A percentile compares a stretch with the other conserved stretches of the same genome.
Evolutionary conservation across 352 stramenopile genomes (phyloP).

Genomic region (Globisporangium acanthophoron): DNA sequence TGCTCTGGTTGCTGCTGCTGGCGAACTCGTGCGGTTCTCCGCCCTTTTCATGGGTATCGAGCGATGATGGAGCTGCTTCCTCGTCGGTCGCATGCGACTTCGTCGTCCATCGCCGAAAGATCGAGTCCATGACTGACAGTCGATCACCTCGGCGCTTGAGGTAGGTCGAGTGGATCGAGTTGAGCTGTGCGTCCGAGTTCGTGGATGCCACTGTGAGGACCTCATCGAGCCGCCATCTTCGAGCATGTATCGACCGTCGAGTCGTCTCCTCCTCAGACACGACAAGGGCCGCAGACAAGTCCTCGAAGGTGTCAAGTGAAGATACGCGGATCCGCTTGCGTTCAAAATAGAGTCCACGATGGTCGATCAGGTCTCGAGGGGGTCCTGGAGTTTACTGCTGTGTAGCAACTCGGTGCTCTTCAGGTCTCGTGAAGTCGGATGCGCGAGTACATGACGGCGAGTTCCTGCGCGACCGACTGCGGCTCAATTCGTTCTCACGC

Average conservation of each 20-base stretch:
- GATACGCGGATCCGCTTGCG: neutral
- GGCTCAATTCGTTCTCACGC: neutral
- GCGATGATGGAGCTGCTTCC: slow-evolving; percentile 1
- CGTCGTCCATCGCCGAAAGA: neutral
- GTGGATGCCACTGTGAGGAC: neutral
- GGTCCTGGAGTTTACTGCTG: neutral
- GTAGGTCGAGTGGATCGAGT: neutral
- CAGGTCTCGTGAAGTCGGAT: no score
- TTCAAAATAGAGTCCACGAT: neutral
- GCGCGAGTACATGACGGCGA: no score
- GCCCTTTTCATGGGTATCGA: slow-evolving; percentile 2
- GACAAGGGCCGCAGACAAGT: no score
- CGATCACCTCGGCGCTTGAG: neutral
- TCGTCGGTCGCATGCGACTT: slow-evolving; percentile 1
- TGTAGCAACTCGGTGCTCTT: no score
- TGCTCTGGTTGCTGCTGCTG: neutral
- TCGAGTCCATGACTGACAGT: slow-evolving; percentile 1
- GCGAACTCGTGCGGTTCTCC: neutral
- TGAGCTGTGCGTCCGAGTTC: neutral
- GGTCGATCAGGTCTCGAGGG: neutral
- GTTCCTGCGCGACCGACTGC: neutral
- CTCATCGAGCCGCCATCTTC: neutral
- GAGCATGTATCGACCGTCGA: neutral
- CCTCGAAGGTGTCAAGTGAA: neutral
- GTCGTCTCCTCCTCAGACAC: no score